Percentiles rank a stretch among this genome's conserved stretches.
Conservation (phyloP, 2,329 filamentous ascomycete genomes). For the Trichoderma sp. region DNA sequence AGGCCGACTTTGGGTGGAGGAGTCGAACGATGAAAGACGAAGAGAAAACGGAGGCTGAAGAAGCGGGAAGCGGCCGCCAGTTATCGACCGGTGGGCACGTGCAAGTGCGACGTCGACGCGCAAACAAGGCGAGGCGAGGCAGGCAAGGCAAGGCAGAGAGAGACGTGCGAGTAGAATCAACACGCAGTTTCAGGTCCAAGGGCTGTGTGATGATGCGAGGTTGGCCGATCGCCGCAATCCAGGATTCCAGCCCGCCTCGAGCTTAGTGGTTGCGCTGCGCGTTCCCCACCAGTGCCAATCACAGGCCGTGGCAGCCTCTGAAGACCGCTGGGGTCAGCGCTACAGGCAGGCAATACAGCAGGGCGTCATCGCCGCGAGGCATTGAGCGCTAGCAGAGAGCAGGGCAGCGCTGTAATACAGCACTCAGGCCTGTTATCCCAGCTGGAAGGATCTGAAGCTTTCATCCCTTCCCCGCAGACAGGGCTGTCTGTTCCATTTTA, state of each 20-base stretch:
- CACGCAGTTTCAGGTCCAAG: constrained; percentile 7
- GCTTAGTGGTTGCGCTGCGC: neutral
- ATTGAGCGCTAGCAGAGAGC: neutral
- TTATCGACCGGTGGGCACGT: constrained; percentile 11
- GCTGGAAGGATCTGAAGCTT: neutral
- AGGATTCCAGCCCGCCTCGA: constrained; percentile 1
- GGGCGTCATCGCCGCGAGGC: neutral
- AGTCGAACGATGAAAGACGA: neutral
- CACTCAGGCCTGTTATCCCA: neutral
- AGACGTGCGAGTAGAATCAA: no score
- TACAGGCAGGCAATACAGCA: neutral
- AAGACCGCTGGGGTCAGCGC: neutral
- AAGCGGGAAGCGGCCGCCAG: neutral
- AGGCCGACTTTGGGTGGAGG: constrained; percentile 1
- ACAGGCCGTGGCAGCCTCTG: neutral
- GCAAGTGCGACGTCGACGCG: neutral
- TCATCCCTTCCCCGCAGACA: constrained; percentile 12
- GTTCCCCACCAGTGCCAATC: neutral
- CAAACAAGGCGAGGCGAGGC: neutral
- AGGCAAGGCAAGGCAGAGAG: no score
- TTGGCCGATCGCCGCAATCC: constrained; percentile 9
- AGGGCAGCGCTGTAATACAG: neutral
- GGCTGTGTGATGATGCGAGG: constrained; percentile 21
- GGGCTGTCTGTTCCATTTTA: neutral
- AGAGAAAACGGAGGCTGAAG: neutral